Evolutionary conservation across 495 filamentous ascomycete species (phyloP), one percentile per base, ranked within the genome.

Genomic region (Penicillium cinerascens): DNA sequence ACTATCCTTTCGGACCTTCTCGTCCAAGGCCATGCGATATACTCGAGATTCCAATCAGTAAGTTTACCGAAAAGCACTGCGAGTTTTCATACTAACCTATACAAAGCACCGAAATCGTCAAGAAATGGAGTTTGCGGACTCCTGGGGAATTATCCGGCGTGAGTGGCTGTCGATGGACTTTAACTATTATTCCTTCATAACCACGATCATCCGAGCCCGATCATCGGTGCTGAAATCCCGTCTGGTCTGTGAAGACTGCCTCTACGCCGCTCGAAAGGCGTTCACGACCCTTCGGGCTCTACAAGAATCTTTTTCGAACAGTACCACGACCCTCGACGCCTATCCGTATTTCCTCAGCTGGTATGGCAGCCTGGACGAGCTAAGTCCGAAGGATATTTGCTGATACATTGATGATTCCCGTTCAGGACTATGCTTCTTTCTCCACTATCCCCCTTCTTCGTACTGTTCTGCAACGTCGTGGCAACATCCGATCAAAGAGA

Each of bases 391-490:
- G 42, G 6, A 26, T 1, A 20, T 6, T 17, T 39, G 15, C 27
- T 37, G 17, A 46, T 10, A 29, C 36, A 9, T 38, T 4, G 36
- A 2, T 38, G 36, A 38, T 18, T 16, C 15, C 6, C 36, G n/a
- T 18, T 38, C 20, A 68, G 67, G 67, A 68, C 67, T 3, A 59
- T 70, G 43, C 41, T 70, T 4, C 52, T 68, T 9, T 68, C 60
- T 35, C 67, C 67, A 1, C 44, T 70, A 15, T 59, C 62, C 1
- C 67, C 67, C 0, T 70, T 70, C 41, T 70, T 66, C 29, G 59
- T 68, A 9, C 42, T 70, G 1, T 70, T 70, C 39, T 70, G 67
- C 36, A 70, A 70, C 18, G 63, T 70, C 9, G 56, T 70, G 5
- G 63, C 59, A 23, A 63, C 65, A 35, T 64, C 63, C n/a, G 60